Percentiles rank a stretch among this genome's conserved stretches.
phyloP scores from a whole-genome alignment of 192 early-diverging fungal genomes.

The Spinellus fusiger region DNA sequence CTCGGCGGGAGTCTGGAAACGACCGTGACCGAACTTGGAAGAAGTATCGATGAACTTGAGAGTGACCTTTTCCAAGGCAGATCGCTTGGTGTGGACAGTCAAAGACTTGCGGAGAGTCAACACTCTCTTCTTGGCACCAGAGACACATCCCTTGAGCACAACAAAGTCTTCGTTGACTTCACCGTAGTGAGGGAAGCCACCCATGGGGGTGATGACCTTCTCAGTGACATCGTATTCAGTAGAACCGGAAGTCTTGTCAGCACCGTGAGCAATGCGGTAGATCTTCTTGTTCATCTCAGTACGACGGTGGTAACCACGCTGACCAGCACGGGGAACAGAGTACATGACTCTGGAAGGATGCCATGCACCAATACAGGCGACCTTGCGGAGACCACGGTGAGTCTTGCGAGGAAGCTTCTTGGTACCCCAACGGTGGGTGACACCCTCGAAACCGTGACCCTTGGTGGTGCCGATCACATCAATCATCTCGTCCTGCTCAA shows the following conservation, averaged over 20 bases:
- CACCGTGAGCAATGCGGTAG: constrained; percentile 93
- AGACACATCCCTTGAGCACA: constrained; percentile 96
- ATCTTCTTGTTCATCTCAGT: constrained; percentile 99
- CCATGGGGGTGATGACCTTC: constrained; percentile 96
- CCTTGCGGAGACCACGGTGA: constrained; percentile 99
- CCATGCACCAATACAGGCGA: constrained; percentile 99
- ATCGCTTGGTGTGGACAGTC: constrained; percentile 92
- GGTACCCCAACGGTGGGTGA: constrained; percentile 99
- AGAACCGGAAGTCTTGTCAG: constrained; percentile 74
- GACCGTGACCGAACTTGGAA: constrained; percentile 98
- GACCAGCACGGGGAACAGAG: constrained; percentile 99
- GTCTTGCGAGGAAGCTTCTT: constrained; percentile 99
- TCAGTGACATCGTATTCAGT: constrained; percentile 96
- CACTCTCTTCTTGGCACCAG: constrained; percentile 95
- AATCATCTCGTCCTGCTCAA: constrained; percentile 99
- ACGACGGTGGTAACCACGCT: constrained; percentile 99
- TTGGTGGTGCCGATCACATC: constrained; percentile 98
- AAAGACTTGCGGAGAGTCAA: constrained; percentile 98
- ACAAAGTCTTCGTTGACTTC: constrained; percentile 96
- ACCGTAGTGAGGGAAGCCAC: constrained; percentile 99
- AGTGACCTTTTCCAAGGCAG: constrained; percentile 89
- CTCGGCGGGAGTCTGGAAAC: constrained; percentile 98
- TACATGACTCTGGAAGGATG: constrained; percentile 96
- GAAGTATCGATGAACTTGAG: constrained; percentile 99
- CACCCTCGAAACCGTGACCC: constrained; percentile 99